Percentiles rank a stretch among this genome's conserved stretches.
Conservation (phyloP, 78 protist species). For the Bodo saltans region DNA sequence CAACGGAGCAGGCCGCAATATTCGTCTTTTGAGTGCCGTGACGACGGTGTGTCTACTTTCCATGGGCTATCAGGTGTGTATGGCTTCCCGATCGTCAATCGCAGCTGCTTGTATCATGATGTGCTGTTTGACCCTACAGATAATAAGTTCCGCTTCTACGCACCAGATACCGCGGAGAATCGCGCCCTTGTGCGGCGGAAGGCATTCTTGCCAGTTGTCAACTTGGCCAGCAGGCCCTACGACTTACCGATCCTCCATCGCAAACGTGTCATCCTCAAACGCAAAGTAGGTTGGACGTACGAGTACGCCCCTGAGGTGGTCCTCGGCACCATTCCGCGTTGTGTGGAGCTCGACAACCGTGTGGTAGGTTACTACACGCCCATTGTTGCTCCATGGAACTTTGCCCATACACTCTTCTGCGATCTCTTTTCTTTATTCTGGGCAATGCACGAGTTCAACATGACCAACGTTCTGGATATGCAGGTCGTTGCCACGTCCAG, state of each 20-base stretch:
- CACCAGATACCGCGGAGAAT: no score
- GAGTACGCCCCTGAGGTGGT: no score
- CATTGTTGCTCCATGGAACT: constrained; percentile 24
- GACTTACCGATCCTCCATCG: neutral
- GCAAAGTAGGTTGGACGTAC: no score
- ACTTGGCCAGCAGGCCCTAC: neutral
- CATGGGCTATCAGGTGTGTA: no score
- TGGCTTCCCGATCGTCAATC: neutral
- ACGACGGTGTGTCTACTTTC: no score
- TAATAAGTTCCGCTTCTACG: neutral
- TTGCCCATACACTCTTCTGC: constrained; percentile 19
- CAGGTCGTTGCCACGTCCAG: neutral
- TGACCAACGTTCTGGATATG: neutral
- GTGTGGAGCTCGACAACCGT: neutral
- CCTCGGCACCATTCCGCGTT: neutral
- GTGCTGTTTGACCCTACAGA: neutral
- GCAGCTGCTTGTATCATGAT: constrained; percentile 6
- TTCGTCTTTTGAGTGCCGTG: no score
- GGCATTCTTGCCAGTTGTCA: neutral
- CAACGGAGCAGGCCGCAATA: no score
- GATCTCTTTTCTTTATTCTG: constrained; percentile 21
- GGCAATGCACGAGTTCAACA: neutral
- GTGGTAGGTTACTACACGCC: neutral
- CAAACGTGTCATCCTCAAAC: no score
- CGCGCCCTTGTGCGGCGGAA: no score